Evolutionary conservation across 2,329 filamentous ascomycete genomes (phyloP).

Genomic region (Taxawa tesnikishii): DNA sequence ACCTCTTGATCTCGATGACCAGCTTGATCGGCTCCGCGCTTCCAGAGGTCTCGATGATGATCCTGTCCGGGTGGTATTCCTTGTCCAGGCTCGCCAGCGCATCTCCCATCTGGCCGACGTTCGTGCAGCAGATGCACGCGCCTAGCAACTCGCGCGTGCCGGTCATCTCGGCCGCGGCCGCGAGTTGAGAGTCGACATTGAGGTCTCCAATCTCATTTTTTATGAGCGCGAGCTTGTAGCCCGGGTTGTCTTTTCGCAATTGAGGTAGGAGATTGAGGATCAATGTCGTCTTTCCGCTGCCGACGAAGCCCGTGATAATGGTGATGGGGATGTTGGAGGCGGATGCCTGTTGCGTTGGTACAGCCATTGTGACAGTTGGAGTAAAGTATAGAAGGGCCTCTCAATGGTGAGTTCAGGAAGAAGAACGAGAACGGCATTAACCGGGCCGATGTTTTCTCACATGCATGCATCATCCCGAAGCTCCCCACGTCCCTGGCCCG

Average conservation of each 20-base stretch:
- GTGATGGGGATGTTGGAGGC: constrained; percentile 60
- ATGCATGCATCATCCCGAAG: no score
- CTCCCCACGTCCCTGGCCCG: no score
- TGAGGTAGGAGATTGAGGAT: constrained; percentile 91
- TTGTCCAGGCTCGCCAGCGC: constrained; percentile 64
- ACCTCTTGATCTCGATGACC: constrained; percentile 77
- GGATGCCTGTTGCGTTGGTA: no score
- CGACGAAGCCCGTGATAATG: constrained; percentile 91
- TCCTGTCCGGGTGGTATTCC: constrained; percentile 57
- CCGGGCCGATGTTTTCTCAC: no score
- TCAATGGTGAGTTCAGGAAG: constrained; percentile 24
- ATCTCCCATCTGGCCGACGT: constrained; percentile 78
- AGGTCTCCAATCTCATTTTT: constrained; percentile 98
- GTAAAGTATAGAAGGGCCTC: no score
- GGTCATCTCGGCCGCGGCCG: constrained; percentile 67
- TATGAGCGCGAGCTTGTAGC: constrained; percentile 83
- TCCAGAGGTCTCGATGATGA: constrained; percentile 88
- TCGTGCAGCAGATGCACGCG: constrained; percentile 97
- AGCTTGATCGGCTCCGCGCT: constrained; percentile 73
- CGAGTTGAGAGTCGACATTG: constrained; percentile 85
- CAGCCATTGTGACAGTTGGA: no score
- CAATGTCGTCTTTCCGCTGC: constrained; percentile 90
- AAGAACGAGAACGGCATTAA: constrained; percentile 4
- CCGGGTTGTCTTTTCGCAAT: constrained; percentile 70
- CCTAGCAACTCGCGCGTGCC: constrained; percentile 89